Conservation (phyloP, 2,329 filamentous ascomycete species). For the Davidsoniella neocaledoniae region DNA sequence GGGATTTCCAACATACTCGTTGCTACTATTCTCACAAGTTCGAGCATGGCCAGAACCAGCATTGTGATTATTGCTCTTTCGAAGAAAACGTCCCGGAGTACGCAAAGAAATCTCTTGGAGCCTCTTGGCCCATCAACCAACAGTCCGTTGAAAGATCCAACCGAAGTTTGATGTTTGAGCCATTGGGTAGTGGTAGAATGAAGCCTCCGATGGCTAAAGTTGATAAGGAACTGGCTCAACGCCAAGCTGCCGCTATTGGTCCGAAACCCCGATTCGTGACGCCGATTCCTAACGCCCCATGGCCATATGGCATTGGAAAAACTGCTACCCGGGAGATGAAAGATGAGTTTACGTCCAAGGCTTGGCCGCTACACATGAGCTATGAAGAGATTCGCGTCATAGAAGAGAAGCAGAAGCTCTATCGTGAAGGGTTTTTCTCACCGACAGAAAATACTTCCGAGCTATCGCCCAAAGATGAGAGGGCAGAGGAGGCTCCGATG, state of each 20-base stretch:
- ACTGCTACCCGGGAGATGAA: slow-evolving; percentile 5
- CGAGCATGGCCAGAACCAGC: not conserved
- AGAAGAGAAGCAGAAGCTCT: not conserved
- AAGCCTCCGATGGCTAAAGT: too few species aligned
- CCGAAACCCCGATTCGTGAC: slow-evolving; percentile 15
- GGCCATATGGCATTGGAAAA: slow-evolving; percentile 11
- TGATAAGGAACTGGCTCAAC: too few species aligned
- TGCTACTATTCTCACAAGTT: not conserved
- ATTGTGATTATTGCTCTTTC: slow-evolving; percentile 1
- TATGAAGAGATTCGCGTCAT: slow-evolving; percentile 1
- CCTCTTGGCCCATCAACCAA: too few species aligned
- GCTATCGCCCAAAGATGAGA: not conserved
- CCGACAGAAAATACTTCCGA: too few species aligned
- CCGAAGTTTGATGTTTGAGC: too few species aligned
- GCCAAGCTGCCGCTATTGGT: not conserved
- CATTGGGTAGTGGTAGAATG: too few species aligned
- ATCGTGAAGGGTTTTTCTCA: not conserved
- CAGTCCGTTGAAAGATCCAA: too few species aligned
- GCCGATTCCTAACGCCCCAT: slow-evolving; percentile 12
- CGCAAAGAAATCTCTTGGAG: too few species aligned
- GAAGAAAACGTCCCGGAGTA: not conserved
- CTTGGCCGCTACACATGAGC: slow-evolving; percentile 1
- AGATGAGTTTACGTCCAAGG: not conserved
- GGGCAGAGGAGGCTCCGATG: too few species aligned
- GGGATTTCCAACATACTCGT: not conserved